Evolutionary conservation across 148 eudicot genomes (phyloP), one percentile per base, ranked within the genome.

Genomic region (Camellia japonica): DNA sequence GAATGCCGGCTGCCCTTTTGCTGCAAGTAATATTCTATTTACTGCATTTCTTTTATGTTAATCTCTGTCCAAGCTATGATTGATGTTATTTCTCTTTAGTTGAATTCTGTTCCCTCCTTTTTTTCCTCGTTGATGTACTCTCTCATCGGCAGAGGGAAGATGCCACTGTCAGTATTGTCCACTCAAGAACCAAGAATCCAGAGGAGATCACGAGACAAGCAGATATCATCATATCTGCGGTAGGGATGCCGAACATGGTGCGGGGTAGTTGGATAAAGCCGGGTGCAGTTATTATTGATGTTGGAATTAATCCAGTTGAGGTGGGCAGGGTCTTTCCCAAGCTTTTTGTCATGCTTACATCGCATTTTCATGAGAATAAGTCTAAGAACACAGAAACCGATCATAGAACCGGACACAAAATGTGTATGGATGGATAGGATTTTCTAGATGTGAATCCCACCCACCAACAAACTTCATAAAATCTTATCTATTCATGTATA

Each of bases 231-330:
- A 93, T 96, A 51, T 81, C 99, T 19, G 94, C 97, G 64, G 94
- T 85, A 30, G 99, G 99, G 70, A 86, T 88, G 83, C 90, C 97
- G 19, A 96, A 96, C 85, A 90, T 96, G 95, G 95, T 96, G 77
- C 89, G 85, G 76, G 97, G 98, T 79, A 92, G 92, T 87, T 96
- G 98, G 97, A 88, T 96, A 80, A 96, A 93, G 86, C 95, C 90
- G 46, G 97, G 99, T 43, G 91, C 99, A 43, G 95, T 93, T 66
- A 74, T 96, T 80, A 92, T 96, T 63, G 99, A 96, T 82, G 99
- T 93, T 85, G 99, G 99, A 59, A 93, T 95, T 68, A 96, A 93
- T 84, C 92, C 92, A 5, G 91, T 96, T 72, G 95, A 96, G 92
- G 98, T 96, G 51, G 82, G 87, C 44, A 65, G 65, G 5, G 75